Percentiles rank a stretch among this genome's conserved stretches.
Conservation (phyloP, 345 rosid genomes). For the Lagerstroemia speciosa region DNA sequence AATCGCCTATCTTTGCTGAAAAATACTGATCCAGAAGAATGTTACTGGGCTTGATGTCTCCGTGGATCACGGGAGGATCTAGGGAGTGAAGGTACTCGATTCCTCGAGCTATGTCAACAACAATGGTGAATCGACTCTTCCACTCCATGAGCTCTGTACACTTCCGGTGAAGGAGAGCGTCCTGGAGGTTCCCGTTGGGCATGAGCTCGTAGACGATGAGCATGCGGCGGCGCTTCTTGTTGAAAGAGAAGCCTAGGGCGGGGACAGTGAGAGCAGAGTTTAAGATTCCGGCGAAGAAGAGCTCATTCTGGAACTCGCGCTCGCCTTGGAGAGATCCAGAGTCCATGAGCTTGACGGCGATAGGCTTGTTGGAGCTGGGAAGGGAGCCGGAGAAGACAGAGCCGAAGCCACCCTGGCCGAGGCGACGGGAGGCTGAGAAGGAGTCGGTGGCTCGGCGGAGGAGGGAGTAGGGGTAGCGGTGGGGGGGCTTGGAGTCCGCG, state of each 20-base stretch:
- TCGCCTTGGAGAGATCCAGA: constrained; percentile 87
- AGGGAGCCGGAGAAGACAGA: constrained; percentile 63
- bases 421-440: constrained; percentile 60
- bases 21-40: constrained; percentile 58
- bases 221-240: constrained; percentile 57
- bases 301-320: constrained; percentile 89
- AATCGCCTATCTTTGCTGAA: constrained; percentile 69
- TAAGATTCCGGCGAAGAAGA: constrained; percentile 62
- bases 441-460: constrained; percentile 74
- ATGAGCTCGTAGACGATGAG: constrained; percentile 70
- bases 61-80: constrained; percentile 70
- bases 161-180: constrained; percentile 64
- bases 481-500: constrained; percentile 46
- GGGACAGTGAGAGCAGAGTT: constrained; percentile 48
- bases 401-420: constrained; percentile 96
- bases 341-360: constrained; percentile 91
- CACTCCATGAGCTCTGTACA: constrained; percentile 57
- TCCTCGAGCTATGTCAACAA: constrained; percentile 61
- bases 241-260: constrained; percentile 69
- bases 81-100: constrained; percentile 59
- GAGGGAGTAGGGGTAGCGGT: constrained; percentile 62
- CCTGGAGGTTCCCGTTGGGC: constrained; percentile 77
- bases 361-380: constrained; percentile 22
- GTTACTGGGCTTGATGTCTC: constrained; percentile 86
- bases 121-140: constrained; percentile 46